phyloP scores from a whole-genome alignment of 129 eudicot genomes.

The Lactuca saligna region DNA sequence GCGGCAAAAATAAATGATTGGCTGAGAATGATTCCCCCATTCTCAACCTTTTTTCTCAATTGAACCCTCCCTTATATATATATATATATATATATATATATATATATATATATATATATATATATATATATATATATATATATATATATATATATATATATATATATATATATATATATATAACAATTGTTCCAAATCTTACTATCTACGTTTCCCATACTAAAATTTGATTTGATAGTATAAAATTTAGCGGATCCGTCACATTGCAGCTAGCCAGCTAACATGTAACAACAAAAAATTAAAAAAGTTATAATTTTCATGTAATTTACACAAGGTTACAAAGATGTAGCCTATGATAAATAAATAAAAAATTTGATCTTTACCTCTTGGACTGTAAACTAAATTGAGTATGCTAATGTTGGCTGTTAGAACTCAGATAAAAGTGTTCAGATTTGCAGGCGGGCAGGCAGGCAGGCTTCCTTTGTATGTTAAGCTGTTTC shows the following conservation, averaged over 20 bases:
- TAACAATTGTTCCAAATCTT: too few relatives aligned
- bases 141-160: too few relatives aligned
- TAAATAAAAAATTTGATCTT: constrained; percentile 16
- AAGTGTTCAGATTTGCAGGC: constrained; percentile 12
- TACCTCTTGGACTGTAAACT: constrained; percentile 27
- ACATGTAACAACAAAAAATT: constrained; percentile 11
- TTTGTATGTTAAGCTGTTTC: constrained; percentile 12
- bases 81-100: too few relatives aligned
- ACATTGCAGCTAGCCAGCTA: constrained; percentile 18
- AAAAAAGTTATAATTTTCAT: background rate
- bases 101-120: too few relatives aligned
- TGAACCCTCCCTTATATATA: too few relatives aligned
- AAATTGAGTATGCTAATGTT: constrained; percentile 19
- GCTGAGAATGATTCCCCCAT: too few relatives aligned
- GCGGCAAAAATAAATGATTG: too few relatives aligned
- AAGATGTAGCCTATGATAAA: constrained; percentile 29
- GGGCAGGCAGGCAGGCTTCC: constrained; percentile 4
- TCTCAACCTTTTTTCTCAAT: too few relatives aligned
- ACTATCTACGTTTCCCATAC: too few relatives aligned
- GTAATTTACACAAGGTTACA: constrained; percentile 40
- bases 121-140: too few relatives aligned
- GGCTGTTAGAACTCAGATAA: constrained; percentile 32
- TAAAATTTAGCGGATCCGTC: background rate
- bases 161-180: too few relatives aligned
- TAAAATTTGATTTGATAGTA: too few relatives aligned